Base-by-base conservation (phyloP, 352 stramenopile species). In the Globisporangium okanoganense region DNA sequence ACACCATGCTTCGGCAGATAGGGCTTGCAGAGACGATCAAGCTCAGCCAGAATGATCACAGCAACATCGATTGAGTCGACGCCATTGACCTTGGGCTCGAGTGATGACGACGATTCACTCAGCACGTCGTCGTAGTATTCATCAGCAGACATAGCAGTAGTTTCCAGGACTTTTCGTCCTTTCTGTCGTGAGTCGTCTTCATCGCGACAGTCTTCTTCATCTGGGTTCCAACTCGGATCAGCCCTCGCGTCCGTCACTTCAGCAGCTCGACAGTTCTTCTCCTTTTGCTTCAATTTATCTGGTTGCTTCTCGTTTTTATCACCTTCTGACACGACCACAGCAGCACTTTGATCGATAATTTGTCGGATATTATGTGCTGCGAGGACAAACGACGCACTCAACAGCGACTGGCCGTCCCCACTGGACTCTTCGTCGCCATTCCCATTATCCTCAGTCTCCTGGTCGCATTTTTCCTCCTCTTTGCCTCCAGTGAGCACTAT, bases 401-500 rank as follows among this genome's bases (percentile, higher is more conserved):
- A 3, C 6, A 22, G 49, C 14, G 25, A 22, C 24, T 18, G 25
- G 6, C 27, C 12, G 4, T 61, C 41, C 6, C 43, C 40, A 20
- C 2, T 47, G 20, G 16, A 18, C 14, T 47, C 41, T 31, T 61
- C 50, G 12, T 50, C 40, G 3, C 20, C 10, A n/a, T 33, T 25
- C 12, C 56, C 55, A 16, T 51, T 58, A 13, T 51, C 43, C 18
- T 61, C 62, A 38, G 29, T 25, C 16, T 76, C 62, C 22, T 52
- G 27, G 8, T 64, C 61, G 8, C 31, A n/a, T 38, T 71, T 74
- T 9, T 88, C 75, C 6, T 83, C 71, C 0, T 96, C 85, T 45
- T 78, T 84, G 2, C 82, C 84, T 14, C 89, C 88, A 1, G 85
- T 95, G 1, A 97, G 71, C 2, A 98, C 87, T 0, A 98, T 71